Evolutionary conservation across 768 basidiomycete species (phyloP).

Genomic region (Boletus sp.): DNA sequence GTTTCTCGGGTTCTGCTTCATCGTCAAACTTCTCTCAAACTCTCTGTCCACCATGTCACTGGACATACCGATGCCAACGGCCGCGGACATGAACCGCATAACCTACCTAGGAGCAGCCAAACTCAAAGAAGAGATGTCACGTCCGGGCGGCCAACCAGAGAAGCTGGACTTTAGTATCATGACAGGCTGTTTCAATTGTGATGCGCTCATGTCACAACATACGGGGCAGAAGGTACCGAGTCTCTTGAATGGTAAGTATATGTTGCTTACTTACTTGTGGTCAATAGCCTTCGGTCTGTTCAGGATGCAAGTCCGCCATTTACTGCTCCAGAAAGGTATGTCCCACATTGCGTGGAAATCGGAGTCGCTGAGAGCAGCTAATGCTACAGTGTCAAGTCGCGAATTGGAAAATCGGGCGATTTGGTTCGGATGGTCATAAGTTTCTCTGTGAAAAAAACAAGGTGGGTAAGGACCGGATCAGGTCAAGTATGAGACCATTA

Average conservation of each 20-base stretch:
- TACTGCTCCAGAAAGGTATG: conserved; percentile 31
- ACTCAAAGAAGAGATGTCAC: conserved; percentile 25
- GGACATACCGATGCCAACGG: conserved; percentile 21
- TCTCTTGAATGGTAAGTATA: not conserved
- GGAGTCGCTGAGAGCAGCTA: not conserved
- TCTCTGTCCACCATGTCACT: conserved; percentile 14
- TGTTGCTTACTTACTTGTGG: not conserved
- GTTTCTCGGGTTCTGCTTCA: not conserved
- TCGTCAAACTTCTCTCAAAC: not conserved
- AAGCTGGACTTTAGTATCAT: conserved; percentile 27
- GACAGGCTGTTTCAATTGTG: conserved; percentile 25
- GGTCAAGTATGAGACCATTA: not conserved
- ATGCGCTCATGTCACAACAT: conserved; percentile 4
- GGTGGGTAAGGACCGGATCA: conserved; percentile 16
- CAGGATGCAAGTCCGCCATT: conserved; percentile 27
- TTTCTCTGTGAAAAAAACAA: conserved; percentile 34
- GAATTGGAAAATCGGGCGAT: conserved; percentile 33
- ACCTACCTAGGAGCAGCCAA: conserved; percentile 28
- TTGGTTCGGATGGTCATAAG: conserved; percentile 32
- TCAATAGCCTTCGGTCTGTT: conserved; percentile 27
- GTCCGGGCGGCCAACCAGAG: conserved; percentile 27
- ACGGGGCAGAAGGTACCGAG: conserved; percentile 20
- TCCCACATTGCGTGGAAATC: not conserved
- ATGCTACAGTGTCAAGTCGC: conserved; percentile 33
- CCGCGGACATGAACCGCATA: conserved; percentile 25